These are phyloP conservation scores for Gyrodon lividus DNA, from an alignment of 768 basidiomycete species.

Conservation along the genomic window DNA sequence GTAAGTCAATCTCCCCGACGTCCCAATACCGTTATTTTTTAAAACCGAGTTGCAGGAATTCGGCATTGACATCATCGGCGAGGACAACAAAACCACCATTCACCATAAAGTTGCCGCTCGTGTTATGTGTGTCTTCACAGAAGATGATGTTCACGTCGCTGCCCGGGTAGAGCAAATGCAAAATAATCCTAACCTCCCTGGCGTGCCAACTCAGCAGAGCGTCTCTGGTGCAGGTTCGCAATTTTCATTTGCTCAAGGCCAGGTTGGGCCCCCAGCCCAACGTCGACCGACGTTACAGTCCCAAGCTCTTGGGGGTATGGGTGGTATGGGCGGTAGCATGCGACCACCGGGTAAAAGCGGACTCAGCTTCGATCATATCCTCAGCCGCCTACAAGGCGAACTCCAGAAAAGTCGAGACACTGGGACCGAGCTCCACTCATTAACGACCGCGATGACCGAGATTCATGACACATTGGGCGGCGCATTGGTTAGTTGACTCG, in stretches of 20 bases:
- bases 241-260: conserved; percentile 44
- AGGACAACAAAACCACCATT: conserved; percentile 96
- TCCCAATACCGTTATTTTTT: conserved; percentile 6
- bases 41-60: conserved; percentile 72
- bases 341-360: conserved; percentile 80
- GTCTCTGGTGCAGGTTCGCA: conserved; percentile 24
- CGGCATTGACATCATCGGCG: conserved; percentile 97
- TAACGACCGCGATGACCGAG: conserved; percentile 82
- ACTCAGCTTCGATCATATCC: conserved; percentile 88
- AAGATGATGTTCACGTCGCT: conserved; percentile 79
- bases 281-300: conserved; percentile 58
- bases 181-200: conserved; percentile 31
- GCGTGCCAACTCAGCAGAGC: conserved; percentile 37
- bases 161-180: conserved; percentile 70
- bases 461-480: conserved; percentile 91
- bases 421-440: conserved; percentile 74
- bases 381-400: conserved; percentile 86
- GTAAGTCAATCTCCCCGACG: conserved; percentile 48
- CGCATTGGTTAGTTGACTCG: conserved; percentile 53
- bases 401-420: conserved; percentile 96
- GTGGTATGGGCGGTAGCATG: conserved; percentile 72
- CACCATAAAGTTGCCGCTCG: conserved; percentile 99
- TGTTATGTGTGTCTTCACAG: conserved; percentile 82
- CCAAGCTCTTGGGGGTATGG: conserved; percentile 67
- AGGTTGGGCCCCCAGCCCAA: conserved; percentile 38